Percentiles rank a stretch among this genome's conserved stretches.
Evolutionary conservation across 2,329 filamentous ascomycete genomes (phyloP).

Genomic region (Neospermospora avenae): DNA sequence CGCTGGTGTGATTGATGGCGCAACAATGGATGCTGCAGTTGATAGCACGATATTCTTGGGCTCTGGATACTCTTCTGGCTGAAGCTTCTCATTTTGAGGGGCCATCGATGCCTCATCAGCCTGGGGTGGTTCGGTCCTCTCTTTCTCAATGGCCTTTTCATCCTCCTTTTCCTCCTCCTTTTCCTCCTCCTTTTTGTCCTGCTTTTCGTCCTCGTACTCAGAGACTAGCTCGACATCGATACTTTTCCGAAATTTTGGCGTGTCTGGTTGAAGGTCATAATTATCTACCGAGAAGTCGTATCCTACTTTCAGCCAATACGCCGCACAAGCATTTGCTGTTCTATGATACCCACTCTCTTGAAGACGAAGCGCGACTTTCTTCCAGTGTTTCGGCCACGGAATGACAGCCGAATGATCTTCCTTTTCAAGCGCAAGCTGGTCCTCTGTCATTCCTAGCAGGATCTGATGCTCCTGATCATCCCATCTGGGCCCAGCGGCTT

Average conservation of each 20-base stretch:
- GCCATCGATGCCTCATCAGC: not conserved
- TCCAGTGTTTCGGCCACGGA: constrained; percentile 16
- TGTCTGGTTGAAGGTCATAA: not conserved
- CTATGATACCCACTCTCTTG: constrained; percentile 10
- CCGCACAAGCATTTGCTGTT: constrained; percentile 10
- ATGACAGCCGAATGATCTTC: constrained; percentile 6
- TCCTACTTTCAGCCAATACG: constrained; percentile 12
- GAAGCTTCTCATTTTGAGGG: not conserved
- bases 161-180: not conserved
- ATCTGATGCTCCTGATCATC: constrained; percentile 16
- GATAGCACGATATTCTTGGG: not conserved
- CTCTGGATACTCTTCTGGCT: not conserved
- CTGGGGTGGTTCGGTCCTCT: not conserved
- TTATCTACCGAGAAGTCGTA: not conserved
- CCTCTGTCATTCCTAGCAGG: constrained; percentile 12
- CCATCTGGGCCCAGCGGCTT: constrained; percentile 14
- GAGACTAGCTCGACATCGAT: not conserved
- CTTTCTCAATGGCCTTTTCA: no score
- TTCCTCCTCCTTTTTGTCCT: not conserved
- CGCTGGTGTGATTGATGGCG: not conserved
- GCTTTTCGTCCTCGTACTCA: not conserved
- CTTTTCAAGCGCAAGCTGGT: constrained; percentile 10
- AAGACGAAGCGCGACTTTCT: constrained; percentile 10
- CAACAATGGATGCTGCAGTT: not conserved
- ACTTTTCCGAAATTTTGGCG: not conserved